Evolutionary conservation across 352 stramenopile species (phyloP).

Genomic region (Thraustochytrium sp.): DNA sequence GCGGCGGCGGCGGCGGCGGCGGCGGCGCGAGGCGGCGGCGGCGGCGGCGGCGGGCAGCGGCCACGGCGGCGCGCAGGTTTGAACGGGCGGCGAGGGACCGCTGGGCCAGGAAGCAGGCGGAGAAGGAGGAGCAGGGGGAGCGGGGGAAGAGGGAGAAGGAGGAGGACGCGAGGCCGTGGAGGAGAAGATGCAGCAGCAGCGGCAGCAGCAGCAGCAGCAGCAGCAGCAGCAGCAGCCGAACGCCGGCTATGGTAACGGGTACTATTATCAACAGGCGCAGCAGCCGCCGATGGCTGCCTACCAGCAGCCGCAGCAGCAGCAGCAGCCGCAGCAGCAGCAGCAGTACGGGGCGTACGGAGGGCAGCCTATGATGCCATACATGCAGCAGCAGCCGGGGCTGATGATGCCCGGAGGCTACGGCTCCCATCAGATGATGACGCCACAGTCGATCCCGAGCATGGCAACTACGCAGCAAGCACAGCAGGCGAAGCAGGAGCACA

Average conservation of each 20-base stretch:
- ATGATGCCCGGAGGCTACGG: not conserved
- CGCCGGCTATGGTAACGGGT: not conserved
- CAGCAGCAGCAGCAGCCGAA: not conserved
- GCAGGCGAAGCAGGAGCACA: not conserved
- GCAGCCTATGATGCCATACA: no score
- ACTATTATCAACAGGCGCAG: not conserved
- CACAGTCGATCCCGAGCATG: not conserved
- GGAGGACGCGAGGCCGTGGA: not conserved
- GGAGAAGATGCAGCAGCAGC: not conserved
- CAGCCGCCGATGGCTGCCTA: not conserved
- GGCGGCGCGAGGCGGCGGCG: no score
- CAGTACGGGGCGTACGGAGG: no score
- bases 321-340: not conserved
- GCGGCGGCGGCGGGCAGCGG: no score
- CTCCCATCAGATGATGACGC: constrained; percentile 6
- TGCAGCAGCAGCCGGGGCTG: not conserved
- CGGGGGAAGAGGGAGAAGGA: no score
- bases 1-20: no score
- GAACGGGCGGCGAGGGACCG: no score
- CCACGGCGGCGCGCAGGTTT: no score
- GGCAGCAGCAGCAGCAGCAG: not conserved
- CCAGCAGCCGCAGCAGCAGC: not conserved
- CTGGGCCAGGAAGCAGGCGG: no score
- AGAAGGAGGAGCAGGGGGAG: no score
- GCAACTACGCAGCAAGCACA: not conserved